phyloP scores from a whole-genome alignment of 1,139 yeast genomes.

The Magnusiomyces tetraspermus region DNA sequence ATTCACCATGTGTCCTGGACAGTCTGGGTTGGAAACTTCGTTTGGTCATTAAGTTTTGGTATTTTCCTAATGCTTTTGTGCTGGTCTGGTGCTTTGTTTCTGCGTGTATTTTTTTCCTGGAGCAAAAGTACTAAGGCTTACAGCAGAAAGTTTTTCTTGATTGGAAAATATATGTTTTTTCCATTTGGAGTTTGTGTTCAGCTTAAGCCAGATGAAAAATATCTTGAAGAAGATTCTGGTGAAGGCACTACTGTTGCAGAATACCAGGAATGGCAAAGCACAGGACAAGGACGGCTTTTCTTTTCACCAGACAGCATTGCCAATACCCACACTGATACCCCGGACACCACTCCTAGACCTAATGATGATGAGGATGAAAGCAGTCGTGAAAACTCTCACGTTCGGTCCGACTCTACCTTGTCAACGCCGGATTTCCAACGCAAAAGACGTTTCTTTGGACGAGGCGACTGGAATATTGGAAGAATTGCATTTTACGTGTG shows the following conservation, averaged over 20 bases:
- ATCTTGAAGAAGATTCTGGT: conserved; percentile 75
- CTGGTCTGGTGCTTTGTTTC: conserved; percentile 44
- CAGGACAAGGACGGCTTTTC: conserved; percentile 61
- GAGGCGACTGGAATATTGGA: conserved; percentile 89
- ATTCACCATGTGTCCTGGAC: conserved; percentile 47
- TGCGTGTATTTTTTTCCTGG: conserved; percentile 27
- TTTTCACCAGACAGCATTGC: conserved; percentile 40
- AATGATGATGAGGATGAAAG: not conserved
- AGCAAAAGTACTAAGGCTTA: conserved; percentile 43
- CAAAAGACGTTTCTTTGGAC: conserved; percentile 63
- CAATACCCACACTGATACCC: not conserved
- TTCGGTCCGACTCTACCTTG: conserved; percentile 12
- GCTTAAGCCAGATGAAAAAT: conserved; percentile 67
- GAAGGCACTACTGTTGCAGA: conserved; percentile 82
- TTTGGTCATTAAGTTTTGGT: conserved; percentile 75
- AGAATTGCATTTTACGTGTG: conserved; percentile 70
- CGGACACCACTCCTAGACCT: not conserved
- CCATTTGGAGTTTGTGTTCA: conserved; percentile 91
- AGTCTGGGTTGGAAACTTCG: conserved; percentile 59
- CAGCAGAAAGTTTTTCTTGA: conserved; percentile 48
- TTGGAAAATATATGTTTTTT: conserved; percentile 62
- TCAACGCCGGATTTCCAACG: conserved; percentile 12
- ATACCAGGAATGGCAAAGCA: conserved; percentile 81
- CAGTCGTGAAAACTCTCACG: conserved; percentile 7
- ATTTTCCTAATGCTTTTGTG: conserved; percentile 47